Base-by-base conservation (phyloP, 2,329 filamentous ascomycete genomes). In the Phyllosticta citriasiana region DNA sequence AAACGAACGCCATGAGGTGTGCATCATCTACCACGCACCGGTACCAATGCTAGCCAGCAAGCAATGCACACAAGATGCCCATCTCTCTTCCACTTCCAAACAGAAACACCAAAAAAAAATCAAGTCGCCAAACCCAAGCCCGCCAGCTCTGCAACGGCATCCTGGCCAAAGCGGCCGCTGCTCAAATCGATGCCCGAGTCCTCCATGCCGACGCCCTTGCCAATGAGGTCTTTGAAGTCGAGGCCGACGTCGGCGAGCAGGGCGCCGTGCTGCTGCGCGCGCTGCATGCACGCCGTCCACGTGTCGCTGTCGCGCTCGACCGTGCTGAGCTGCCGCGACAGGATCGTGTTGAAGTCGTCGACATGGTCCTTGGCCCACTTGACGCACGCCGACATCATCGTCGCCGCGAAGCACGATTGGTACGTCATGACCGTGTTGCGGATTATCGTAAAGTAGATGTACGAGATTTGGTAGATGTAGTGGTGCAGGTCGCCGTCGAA, bases 311-410 rank as follows among this genome's bases (percentile, higher is more conserved):
- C 86, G 57, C 80, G 82, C 63, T 95, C 88, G 2, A 94, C 88
- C 70, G 89, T 91, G 75, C 91, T 95, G 64, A 99, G 78, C 75
- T 97, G 94, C 63, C 93, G 81, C 40, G 82, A 84, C 47, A 99
- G 79, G 57, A 94, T 85, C 54, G 81, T 81, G 69, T 97, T 97
- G 79, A 97, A 97, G 1, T 86, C 86, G 67, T 97, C 92, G 1
- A 97, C 85, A 71, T 96, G 87, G 67, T 94, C 88, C 74, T 97
- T 97, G n/a, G 91, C 92, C 94, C 94, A 99, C 71, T 93, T 95
- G 68, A 99, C 93, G 68, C 91, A 96, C 0, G 92, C 91, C 69
- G 91, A 96, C 82, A 94, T 95, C 79, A 94, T 90, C 14, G 86
- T 80, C 26, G 89, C 82, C 10, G 91, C 87, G 71, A 97, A 97